Base-by-base conservation (phyloP, 1,284 basidiomycete genomes). In the Gymnopus androsaceus region DNA sequence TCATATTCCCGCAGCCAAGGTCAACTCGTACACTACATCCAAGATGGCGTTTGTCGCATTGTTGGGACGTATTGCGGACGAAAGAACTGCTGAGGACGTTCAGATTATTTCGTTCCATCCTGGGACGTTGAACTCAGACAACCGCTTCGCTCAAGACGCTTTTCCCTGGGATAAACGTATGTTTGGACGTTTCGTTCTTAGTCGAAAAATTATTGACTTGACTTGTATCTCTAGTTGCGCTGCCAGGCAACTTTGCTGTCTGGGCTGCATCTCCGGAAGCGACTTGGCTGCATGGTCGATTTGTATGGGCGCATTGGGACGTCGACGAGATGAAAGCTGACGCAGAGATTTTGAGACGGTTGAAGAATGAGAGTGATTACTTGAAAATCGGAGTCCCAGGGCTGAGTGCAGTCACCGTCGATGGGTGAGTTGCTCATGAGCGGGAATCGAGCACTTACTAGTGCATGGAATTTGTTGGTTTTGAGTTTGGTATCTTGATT, bases 101-200 rank as follows among this genome's bases (percentile, higher is more conserved):
- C 46, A 48, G 33, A 48, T 48, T 7, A 36, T 48, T 33, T 48
- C 46, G 4, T 48, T n/a, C 15, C 46, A 48, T 33, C 46, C 46
- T 15, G 46, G 46, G 5, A 12, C 4, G 7, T 15, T 48, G 4
- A 30, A 48, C 33, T 31, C 46, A 15, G 46, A 48, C 14, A 33
- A 17, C 14, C 3, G 1, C 8, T 11, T 19, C 5, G 46, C 28
- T 12, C 14, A 33, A 1, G 14, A 23, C 31, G 6, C 17, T 19
- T 11, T 31, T 11, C 28, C 28, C 2, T 48, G 46, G 46, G 46
- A 42, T 27, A 15, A 42, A 27, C 14, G 41, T 42, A 21, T 9
- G 12, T 2, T 14, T 42, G 9, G 6, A 1, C 15, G 2, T n/a
- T 1, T 9, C 8, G 25, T 6, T 41, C 6, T 27, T 15, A n/a